phyloP scores from a whole-genome alignment of 768 basidiomycete genomes.

The Mycena leptocephala region DNA sequence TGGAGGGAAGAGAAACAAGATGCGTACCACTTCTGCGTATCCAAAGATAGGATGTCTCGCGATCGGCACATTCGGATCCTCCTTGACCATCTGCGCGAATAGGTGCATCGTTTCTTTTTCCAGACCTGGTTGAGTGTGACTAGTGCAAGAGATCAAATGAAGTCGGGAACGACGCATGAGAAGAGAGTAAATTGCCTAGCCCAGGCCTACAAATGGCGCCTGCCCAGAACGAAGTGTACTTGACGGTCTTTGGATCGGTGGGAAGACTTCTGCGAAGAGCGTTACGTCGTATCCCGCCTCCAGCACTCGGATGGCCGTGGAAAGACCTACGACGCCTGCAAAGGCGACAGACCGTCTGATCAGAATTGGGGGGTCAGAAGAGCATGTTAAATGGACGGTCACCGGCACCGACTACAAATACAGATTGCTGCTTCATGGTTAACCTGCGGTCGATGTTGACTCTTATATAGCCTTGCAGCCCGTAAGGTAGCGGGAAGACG shows the following conservation, averaged over 20 bases:
- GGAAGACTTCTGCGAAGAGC: conserved; percentile 67
- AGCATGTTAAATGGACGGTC: neutral
- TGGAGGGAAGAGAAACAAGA: neutral
- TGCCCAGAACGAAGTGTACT: conserved; percentile 73
- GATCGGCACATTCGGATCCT: conserved; percentile 20
- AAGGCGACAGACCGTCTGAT: neutral
- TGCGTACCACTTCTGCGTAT: conserved; percentile 2
- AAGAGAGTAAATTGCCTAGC: neutral
- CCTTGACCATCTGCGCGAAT: neutral
- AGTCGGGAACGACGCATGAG: neutral
- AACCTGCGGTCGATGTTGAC: neutral
- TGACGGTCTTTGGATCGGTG: conserved; percentile 61
- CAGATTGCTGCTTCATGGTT: conserved; percentile 6
- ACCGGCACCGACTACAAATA: neutral
- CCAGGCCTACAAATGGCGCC: conserved; percentile 21
- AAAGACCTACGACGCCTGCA: conserved; percentile 69
- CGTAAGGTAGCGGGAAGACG: neutral
- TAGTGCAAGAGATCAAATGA: neutral
- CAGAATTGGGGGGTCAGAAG: neutral
- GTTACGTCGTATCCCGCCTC: conserved; percentile 64
- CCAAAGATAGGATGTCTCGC: neutral
- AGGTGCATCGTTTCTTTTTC: conserved; percentile 14
- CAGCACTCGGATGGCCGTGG: conserved; percentile 67
- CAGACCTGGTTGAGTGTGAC: neutral
- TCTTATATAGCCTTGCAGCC: neutral